phyloP scores from a whole-genome alignment of 2,329 filamentous ascomycete genomes.

The Monilinia laxa region DNA sequence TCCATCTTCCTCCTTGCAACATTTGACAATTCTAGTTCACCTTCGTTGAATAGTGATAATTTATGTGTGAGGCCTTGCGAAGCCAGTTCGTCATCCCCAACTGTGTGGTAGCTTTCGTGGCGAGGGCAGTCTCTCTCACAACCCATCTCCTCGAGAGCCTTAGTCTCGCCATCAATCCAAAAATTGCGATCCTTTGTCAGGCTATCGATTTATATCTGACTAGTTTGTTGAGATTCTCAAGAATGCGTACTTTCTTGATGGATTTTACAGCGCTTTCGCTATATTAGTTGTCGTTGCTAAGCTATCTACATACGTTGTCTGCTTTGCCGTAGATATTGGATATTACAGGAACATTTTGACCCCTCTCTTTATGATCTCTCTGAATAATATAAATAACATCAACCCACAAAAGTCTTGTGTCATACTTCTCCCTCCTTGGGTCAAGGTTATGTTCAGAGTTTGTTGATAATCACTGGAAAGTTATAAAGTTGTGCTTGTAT shows the following conservation, averaged over 20 bases:
- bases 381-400: background rate
- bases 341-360: background rate
- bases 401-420: background rate
- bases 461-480: too few species aligned
- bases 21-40: background rate
- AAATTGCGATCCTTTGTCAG: background rate
- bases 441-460: too few species aligned
- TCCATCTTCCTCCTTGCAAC: too few species aligned
- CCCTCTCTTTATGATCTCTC: background rate
- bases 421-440: too few species aligned
- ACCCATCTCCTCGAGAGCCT: background rate
- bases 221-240: background rate
- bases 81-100: background rate
- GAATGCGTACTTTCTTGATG: background rate
- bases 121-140: background rate
- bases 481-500: too few species aligned
- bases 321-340: background rate
- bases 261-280: background rate
- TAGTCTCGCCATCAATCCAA: background rate
- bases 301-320: background rate
- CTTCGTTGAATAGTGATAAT: background rate
- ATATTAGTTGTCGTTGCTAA: background rate
- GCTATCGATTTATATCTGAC: background rate
- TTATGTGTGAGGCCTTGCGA: background rate
- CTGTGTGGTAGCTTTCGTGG: background rate